Conservation (phyloP, 371 early-diverging fungal species). For the Umbelopsis sp. region DNA sequence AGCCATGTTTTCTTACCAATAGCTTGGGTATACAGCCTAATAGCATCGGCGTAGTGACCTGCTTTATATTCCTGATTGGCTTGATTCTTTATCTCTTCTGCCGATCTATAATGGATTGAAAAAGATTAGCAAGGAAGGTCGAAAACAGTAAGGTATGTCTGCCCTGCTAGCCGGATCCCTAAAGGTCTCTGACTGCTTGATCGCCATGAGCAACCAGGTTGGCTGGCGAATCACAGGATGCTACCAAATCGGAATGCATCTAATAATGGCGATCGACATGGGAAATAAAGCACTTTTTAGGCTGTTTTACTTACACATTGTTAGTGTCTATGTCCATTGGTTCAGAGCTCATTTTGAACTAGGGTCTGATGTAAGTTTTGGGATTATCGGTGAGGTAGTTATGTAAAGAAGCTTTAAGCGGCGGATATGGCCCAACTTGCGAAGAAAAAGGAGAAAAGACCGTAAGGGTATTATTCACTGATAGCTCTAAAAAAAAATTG, state of each 20-base stretch:
- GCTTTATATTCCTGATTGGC: constrained; percentile 64
- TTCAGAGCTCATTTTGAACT: not conserved
- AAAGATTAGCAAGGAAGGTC: not conserved
- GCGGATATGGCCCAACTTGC: constrained; percentile 2
- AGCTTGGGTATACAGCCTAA: constrained; percentile 61
- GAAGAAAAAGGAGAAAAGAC: not conserved
- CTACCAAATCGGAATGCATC: not conserved
- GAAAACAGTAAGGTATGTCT: not conserved
- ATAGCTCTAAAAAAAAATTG: not conserved
- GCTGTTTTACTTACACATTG: not conserved
- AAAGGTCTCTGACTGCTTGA: not conserved
- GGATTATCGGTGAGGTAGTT: not conserved
- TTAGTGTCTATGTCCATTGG: constrained; percentile 10
- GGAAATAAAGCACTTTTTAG: not conserved
- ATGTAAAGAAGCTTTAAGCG: not conserved
- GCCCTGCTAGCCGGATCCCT: no score
- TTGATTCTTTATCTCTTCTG: constrained; percentile 63
- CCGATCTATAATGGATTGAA: constrained; percentile 28
- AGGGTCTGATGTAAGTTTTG: not conserved
- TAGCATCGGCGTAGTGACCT: constrained; percentile 64
- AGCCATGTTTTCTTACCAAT: constrained; percentile 50
- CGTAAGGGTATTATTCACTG: not conserved
- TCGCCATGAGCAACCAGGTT: not conserved
- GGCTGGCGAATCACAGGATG: not conserved
- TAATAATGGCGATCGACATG: not conserved